Percentiles rank a stretch among this genome's conserved stretches.
phyloP scores from a whole-genome alignment of 2,329 filamentous ascomycete genomes.

The Pseudopithomyces chartarum region DNA sequence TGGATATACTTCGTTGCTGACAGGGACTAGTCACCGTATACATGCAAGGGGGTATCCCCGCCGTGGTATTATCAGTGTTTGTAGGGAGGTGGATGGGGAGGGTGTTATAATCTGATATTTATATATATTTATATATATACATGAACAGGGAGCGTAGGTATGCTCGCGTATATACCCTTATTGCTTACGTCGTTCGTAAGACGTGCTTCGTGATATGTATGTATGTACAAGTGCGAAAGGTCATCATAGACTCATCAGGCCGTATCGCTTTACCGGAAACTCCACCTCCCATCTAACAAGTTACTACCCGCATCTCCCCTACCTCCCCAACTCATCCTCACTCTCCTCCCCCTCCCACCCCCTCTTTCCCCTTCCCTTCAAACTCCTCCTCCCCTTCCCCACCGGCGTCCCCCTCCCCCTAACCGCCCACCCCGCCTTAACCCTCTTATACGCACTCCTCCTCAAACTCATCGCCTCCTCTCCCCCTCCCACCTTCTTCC shows the following conservation, averaged over 20 bases:
- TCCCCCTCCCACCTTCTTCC: too few relatives aligned
- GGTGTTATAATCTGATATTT: not conserved
- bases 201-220: too few relatives aligned
- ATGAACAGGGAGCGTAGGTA: not conserved
- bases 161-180: too few relatives aligned
- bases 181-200: too few relatives aligned
- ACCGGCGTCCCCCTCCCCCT: slow-evolving; percentile 9
- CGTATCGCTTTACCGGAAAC: too few relatives aligned
- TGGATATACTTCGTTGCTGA: slow-evolving; percentile 2
- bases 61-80: slow-evolving; percentile 37
- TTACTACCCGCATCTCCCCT: too few relatives aligned
- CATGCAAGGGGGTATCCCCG: slow-evolving; percentile 33
- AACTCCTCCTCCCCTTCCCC: slow-evolving; percentile 17
- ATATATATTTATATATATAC: not conserved
- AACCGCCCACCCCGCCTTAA: slow-evolving; percentile 30
- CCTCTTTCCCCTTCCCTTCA: slow-evolving; percentile 14
- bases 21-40: slow-evolving; percentile 26
- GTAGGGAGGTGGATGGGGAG: slow-evolving; percentile 3
- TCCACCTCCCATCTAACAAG: too few relatives aligned
- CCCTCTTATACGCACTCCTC: slow-evolving; percentile 21
- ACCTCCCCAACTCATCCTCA: slow-evolving; percentile 34
- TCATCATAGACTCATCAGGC: too few relatives aligned
- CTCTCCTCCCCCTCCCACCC: slow-evolving; percentile 17
- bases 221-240: too few relatives aligned
- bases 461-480: too few relatives aligned